Conservation (phyloP, 2,329 filamentous ascomycete species). For the Cladosporium sp. region DNA sequence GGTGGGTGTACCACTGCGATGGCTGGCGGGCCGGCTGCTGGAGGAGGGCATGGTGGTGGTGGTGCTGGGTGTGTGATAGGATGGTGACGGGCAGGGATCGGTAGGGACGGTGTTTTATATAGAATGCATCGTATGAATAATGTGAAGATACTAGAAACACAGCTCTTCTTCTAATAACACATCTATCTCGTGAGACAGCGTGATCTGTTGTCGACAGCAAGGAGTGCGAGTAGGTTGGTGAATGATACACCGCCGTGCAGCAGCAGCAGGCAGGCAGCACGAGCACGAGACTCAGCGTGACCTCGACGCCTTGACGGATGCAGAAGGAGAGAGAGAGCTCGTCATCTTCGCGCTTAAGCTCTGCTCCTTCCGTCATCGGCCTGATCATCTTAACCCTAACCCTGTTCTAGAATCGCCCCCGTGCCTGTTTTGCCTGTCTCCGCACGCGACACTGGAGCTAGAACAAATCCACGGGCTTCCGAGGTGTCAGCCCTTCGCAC, state of each 20-base stretch:
- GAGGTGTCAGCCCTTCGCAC: background rate
- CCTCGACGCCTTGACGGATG: background rate
- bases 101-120: conserved; percentile 17
- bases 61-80: conserved; percentile 2
- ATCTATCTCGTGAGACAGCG: background rate
- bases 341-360: conserved; percentile 9
- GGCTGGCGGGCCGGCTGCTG: conserved; percentile 20
- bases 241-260: background rate
- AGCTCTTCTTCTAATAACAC: background rate
- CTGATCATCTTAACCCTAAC: background rate
- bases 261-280: background rate
- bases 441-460: background rate
- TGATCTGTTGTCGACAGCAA: background rate
- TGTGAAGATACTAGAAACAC: background rate
- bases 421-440: background rate
- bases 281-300: conserved; percentile 6
- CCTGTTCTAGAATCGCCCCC: background rate
- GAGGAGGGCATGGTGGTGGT: conserved; percentile 20
- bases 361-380: conserved; percentile 6
- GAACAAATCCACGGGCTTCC: background rate
- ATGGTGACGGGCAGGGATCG: background rate
- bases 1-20: conserved; percentile 12
- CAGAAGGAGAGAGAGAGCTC: background rate
- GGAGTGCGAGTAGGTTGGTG: background rate
- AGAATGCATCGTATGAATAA: background rate